Percentiles rank a stretch among this genome's conserved stretches.
Evolutionary conservation across 176 grass and related monocot genomes (phyloP).

Genomic region (Avena insularis): DNA sequence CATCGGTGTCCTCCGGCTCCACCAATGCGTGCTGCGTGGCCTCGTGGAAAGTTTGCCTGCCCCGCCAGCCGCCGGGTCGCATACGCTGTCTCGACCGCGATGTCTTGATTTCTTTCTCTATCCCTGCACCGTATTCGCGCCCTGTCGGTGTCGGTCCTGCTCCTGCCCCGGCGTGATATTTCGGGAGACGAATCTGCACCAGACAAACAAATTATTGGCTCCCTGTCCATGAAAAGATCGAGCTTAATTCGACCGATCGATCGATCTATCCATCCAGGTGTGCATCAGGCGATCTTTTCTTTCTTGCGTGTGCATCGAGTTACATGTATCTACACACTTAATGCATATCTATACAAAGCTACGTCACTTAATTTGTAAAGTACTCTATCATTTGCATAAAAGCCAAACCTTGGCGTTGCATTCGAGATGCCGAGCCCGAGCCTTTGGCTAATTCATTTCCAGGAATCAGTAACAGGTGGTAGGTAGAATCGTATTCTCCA

Average conservation of each 20-base stretch:
- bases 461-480: not conserved
- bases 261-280: not conserved
- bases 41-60: not conserved
- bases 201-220: conserved; percentile 1
- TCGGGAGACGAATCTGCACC: not conserved
- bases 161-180: conserved; percentile 13
- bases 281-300: not conserved
- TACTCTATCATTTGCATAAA: not conserved
- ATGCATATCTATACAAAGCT: too few relatives aligned
- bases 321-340: not conserved
- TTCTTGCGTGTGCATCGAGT: not conserved
- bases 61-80: conserved; percentile 20
- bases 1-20: not conserved
- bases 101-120: not conserved
- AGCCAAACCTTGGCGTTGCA: conserved; percentile 7
- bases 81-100: not conserved
- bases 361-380: too few relatives aligned
- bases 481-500: not conserved
- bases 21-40: not conserved
- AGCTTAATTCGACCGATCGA: not conserved
- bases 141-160: not conserved
- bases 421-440: not conserved
- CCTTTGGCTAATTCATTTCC: not conserved
- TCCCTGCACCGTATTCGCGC: conserved; percentile 6
- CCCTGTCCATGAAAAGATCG: not conserved